Base-by-base conservation (phyloP, 2,329 filamentous ascomycete genomes). In the Helotiales sp. region DNA sequence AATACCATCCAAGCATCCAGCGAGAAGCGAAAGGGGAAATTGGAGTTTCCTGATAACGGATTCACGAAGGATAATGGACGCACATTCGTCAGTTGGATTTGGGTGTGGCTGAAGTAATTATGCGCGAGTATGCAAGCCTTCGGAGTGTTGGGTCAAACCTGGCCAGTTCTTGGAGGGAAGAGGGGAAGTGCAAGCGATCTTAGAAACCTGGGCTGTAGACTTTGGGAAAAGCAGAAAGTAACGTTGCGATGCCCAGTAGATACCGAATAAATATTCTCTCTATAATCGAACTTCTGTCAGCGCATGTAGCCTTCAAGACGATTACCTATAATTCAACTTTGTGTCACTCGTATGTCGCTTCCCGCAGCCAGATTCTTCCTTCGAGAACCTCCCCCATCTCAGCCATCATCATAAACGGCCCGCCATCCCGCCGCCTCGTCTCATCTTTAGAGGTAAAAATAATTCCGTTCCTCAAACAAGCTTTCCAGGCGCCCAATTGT, bases 101-200 rank as follows among this genome's bases (percentile, higher is more conserved):
- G 77, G 78, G 77, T 77, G 28, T 80, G 79, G 79, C 72, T 77
- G 67, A 80, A 79, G 60, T 80, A 74, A 32, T 32, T 24, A 40
- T 50, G 60, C 30, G 32, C 22, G 22, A 40, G 17, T 47, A 30
- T 60, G 22, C 57, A 45, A 45, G 34, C 26, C 24, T 20, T 60
- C 37, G 24, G 57, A 45, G 22, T 13, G 24, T 30, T 11, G 32
- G 40, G 11, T 37, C 26, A 52, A 8, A 26, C 26, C 40, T 45
- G 6, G n/a, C 24, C 22, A 26, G 45, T 5, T 47, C 6, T 20
- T 13, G 10, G 22, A 30, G 26, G 49, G 47, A 13, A 17, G 13
- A 30, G 15, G 15, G 24, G 49, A 15, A 7, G 5, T 30, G 49
- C 26, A 13, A 45, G 40, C 17, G 47, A 26, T 28, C 15, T 6